Evolutionary conservation across 495 filamentous ascomycete genomes (phyloP).

Genomic region (Aspergillus sclerotioniger): DNA sequence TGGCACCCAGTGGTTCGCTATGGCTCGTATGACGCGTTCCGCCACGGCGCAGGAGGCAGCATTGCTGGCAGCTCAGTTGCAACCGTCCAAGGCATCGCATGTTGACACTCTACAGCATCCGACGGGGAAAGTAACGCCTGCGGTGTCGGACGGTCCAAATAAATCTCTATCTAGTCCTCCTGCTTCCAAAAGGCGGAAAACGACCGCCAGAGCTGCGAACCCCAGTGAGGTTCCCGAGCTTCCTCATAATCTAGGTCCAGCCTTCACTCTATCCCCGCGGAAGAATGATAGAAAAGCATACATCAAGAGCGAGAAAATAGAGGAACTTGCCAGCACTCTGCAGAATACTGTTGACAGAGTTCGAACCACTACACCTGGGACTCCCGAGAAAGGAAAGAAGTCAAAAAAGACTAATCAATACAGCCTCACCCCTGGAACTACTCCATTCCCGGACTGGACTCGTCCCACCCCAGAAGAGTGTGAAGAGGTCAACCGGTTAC

Average conservation of each 20-base stretch:
- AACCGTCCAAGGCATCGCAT: not conserved
- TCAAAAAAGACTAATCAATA: slow-evolving; percentile 33
- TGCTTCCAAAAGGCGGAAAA: not conserved
- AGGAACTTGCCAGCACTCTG: slow-evolving; percentile 14
- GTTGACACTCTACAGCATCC: not conserved
- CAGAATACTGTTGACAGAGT: slow-evolving; percentile 25
- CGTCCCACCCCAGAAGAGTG: slow-evolving; percentile 72
- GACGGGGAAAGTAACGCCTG: not conserved
- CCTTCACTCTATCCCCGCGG: not conserved
- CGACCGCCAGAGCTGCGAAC: not conserved
- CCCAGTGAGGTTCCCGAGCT: slow-evolving; percentile 12
- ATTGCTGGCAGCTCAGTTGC: not conserved
- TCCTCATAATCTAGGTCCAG: slow-evolving; percentile 44
- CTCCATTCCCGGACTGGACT: slow-evolving; percentile 67
- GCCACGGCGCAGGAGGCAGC: not conserved
- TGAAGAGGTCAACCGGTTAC: slow-evolving; percentile 66
- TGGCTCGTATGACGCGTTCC: slow-evolving; percentile 1
- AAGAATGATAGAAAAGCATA: slow-evolving; percentile 8
- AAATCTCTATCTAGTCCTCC: too few species aligned
- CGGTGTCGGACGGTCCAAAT: not conserved
- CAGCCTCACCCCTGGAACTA: slow-evolving; percentile 41
- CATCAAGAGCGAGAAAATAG: slow-evolving; percentile 14
- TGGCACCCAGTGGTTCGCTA: not conserved
- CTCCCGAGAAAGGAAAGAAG: slow-evolving; percentile 15
- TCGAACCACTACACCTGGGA: not conserved